Conservation (phyloP, 257 asterid species). For the Orobanche coerulescens region DNA sequence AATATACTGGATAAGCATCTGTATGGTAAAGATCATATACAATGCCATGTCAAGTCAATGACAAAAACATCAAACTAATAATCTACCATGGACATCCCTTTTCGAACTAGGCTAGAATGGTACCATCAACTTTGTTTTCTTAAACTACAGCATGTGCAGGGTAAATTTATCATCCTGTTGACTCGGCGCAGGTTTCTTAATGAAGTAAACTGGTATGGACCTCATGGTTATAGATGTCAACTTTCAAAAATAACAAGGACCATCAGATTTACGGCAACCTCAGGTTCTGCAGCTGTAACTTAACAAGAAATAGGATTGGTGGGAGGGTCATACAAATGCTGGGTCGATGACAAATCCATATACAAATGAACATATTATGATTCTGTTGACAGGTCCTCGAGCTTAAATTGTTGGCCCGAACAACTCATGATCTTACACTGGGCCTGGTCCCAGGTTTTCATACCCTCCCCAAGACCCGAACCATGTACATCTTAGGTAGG, state of each 20-base stretch:
- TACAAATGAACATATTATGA: slow-evolving; percentile 1
- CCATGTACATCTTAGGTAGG: no score
- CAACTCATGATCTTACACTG: no score
- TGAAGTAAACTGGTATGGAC: neutral
- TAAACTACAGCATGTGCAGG: neutral
- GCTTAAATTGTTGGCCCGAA: no score
- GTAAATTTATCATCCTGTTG: neutral
- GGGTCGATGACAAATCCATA: neutral
- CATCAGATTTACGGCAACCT: neutral
- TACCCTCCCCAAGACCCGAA: no score
- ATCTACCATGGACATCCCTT: neutral
- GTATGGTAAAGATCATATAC: neutral
- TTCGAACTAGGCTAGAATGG: neutral
- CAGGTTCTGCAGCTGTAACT: neutral
- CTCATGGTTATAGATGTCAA: neutral
- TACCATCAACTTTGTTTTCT: neutral
- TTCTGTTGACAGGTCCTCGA: no score
- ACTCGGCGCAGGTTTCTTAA: neutral
- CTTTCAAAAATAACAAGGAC: neutral
- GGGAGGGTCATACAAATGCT: no score
- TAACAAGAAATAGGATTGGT: neutral
- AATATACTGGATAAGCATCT: neutral
- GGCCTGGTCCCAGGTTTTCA: no score
- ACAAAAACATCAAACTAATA: neutral
- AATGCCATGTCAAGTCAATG: neutral